Evolutionary conservation across 371 early-diverging fungal genomes (phyloP), one percentile per base, ranked within the genome.

Genomic region (Rhizomucor pusillus): DNA sequence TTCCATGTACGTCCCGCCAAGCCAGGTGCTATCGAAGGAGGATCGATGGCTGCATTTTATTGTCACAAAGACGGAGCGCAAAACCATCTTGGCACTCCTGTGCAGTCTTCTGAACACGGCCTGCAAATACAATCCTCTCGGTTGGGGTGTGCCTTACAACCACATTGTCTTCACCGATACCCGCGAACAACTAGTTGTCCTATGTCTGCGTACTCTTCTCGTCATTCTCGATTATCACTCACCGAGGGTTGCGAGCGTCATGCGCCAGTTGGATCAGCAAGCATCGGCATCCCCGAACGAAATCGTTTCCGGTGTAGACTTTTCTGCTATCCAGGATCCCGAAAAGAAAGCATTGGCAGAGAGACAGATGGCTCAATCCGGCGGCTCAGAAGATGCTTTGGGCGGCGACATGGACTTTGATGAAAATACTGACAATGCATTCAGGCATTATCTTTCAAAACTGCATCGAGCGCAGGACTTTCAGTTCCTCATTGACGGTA

Each of bases 61-160:
- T 5, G 78, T 80, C 16, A 75, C 82, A 51, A 77, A 81, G 46
- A 65, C 82, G 6, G 91, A 92, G 55, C 86, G 89, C 56, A 88
- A 89, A 59, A 71, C 78, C n/a, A 82, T 87, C 2, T 65, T 93
- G 45, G 81, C 87, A 10, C 57, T 92, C 43, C 72, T 93, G 7
- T 93, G 91, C 73, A 91, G 92, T 51, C 61, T 93, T 25, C 47
- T 93, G 45, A 94, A 94, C 62, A 90, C 90, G 0, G 79, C 86
- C 0, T 71, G 87, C 33, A 85, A 84, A 44, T 91, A 91, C 61
- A 88, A 91, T 60, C 89, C 90, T 1, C 77, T 86, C 4, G 91
- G 92, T 5, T 93, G 92, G 92, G 85, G 83, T 1, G 69, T 94
- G 3, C 93, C 93, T 22, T 94, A 93, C 74, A 90, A 91, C 53